Conservation (phyloP, 176 grass and related monocot species). For the Oryza nivara region DNA sequence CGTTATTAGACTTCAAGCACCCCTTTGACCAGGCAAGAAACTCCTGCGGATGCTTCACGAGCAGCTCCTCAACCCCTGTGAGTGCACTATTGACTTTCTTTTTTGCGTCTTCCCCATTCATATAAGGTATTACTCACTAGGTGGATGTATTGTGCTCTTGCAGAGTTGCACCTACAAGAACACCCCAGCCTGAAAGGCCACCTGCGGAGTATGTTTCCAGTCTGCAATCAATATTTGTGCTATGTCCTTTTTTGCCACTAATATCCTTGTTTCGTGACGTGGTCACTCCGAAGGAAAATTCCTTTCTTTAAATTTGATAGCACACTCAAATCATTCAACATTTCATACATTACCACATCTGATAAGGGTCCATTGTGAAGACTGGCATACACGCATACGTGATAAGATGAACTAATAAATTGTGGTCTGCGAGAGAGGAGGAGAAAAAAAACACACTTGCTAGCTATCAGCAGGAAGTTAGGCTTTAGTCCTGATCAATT, state of each 20-base stretch:
- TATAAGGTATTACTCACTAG: conserved; percentile 11
- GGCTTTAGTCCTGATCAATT: background rate
- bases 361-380: background rate
- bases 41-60: conserved; percentile 52
- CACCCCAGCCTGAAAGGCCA: conserved; percentile 54
- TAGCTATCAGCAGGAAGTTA: background rate
- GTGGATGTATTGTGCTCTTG: conserved; percentile 21
- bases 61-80: conserved; percentile 59
- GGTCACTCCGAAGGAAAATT: background rate
- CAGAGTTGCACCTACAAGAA: conserved; percentile 47
- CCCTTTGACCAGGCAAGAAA: conserved; percentile 48
- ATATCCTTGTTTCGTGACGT: conserved; percentile 16
- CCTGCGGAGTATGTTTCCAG: conserved; percentile 49
- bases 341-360: conserved; percentile 4
- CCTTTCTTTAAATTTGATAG: background rate
- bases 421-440: background rate
- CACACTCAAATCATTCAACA: conserved; percentile 23
- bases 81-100: conserved; percentile 41
- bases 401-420: conserved; percentile 16
- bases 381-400: background rate
- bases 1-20: conserved; percentile 58
- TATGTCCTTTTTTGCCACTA: conserved; percentile 14
- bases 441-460: background rate
- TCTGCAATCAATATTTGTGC: conserved; percentile 26
- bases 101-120: conserved; percentile 7